phyloP scores from a whole-genome alignment of 768 basidiomycete species.

The Agaricus bisporus region DNA sequence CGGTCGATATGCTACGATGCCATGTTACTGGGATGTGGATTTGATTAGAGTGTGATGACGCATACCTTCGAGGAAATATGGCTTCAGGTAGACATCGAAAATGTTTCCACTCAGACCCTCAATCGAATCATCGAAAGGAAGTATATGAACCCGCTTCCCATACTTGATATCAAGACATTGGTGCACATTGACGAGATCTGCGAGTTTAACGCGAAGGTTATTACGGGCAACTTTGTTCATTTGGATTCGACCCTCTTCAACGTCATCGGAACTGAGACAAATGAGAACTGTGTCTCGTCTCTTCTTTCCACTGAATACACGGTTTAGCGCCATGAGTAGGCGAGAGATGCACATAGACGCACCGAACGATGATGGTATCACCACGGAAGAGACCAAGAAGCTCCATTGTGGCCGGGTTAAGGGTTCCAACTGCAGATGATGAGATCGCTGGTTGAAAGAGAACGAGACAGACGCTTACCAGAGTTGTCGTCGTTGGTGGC shows the following conservation, averaged over 20 bases:
- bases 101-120: constrained; percentile 98
- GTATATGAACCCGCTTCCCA: constrained; percentile 93
- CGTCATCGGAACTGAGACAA: constrained; percentile 90
- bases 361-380: constrained; percentile 94
- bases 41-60: background rate
- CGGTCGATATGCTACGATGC: constrained; percentile 72
- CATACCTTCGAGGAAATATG: constrained; percentile 94
- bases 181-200: constrained; percentile 93
- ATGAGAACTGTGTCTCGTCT: constrained; percentile 97
- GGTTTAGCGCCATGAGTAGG: constrained; percentile 1
- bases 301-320: constrained; percentile 78
- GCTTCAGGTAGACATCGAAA: constrained; percentile 98
- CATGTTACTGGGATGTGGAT: background rate
- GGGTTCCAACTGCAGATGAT: constrained; percentile 65
- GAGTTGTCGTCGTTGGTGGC: constrained; percentile 94
- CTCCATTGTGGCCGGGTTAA: constrained; percentile 98
- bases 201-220: constrained; percentile 96
- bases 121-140: constrained; percentile 97
- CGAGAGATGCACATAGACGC: constrained; percentile 14
- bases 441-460: constrained; percentile 5
- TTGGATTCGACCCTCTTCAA: constrained; percentile 97
- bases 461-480: constrained; percentile 37
- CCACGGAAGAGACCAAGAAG: constrained; percentile 88
- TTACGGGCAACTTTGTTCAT: constrained; percentile 99
- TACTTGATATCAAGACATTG: constrained; percentile 98